phyloP scores from a whole-genome alignment of 2,329 filamentous ascomycete genomes.

The Epichloe gansuensis region DNA sequence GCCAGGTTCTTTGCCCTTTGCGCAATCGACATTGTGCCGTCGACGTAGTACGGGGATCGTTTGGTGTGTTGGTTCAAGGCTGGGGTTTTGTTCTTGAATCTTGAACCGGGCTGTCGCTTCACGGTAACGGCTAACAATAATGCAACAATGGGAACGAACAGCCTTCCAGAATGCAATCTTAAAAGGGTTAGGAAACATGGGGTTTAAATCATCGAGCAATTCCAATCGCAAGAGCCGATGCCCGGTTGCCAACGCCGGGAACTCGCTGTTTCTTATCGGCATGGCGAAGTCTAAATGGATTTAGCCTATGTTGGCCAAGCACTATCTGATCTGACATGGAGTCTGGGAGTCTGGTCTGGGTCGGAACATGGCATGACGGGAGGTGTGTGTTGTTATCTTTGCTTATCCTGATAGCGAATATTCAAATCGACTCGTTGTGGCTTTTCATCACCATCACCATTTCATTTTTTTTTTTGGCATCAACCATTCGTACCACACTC shows the following conservation, averaged over 20 bases:
- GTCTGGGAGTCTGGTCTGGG: background rate
- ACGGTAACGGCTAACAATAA: too few relatives aligned
- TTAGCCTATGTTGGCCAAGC: background rate
- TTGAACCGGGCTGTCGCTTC: too few relatives aligned
- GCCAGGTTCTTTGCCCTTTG: slow-evolving; percentile 26
- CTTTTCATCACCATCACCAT: background rate
- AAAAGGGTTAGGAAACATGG: background rate
- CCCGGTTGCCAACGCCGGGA: background rate
- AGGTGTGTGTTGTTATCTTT: background rate
- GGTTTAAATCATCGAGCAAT: too few relatives aligned
- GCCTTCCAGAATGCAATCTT: background rate
- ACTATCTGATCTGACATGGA: background rate
- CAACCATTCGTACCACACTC: too few relatives aligned
- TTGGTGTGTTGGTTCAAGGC: too few relatives aligned
- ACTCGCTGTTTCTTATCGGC: background rate
- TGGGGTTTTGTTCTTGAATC: too few relatives aligned
- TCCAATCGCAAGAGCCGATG: background rate
- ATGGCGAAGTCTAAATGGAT: background rate
- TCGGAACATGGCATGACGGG: background rate
- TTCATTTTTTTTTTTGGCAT: background rate
- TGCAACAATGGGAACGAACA: too few relatives aligned
- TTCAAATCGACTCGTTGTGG: background rate
- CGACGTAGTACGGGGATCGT: background rate
- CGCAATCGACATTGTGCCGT: background rate
- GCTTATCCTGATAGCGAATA: background rate